Percentiles rank a stretch among this genome's conserved stretches.
Evolutionary conservation across 306 rosid genomes (phyloP).

Genomic region (Glycine latifolia): DNA sequence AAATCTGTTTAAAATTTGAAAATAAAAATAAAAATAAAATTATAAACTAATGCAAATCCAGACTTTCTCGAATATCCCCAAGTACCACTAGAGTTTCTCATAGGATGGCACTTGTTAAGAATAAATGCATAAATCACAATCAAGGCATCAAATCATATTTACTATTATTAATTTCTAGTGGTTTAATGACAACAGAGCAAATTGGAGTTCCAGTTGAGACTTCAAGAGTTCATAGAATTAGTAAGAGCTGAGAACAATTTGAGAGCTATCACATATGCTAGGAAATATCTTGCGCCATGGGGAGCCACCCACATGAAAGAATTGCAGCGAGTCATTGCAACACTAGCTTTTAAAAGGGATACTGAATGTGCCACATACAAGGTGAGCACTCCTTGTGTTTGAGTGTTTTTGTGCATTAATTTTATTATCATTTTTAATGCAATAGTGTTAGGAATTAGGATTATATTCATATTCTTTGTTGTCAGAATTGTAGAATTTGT

Average conservation of each 20-base stretch:
- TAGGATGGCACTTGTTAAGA: constrained; percentile 1
- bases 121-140: constrained; percentile 16
- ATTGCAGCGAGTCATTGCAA: constrained; percentile 84
- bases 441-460: neutral
- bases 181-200: constrained; percentile 75
- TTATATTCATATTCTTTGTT: constrained; percentile 19
- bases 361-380: constrained; percentile 85
- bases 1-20: neutral
- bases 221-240: constrained; percentile 95
- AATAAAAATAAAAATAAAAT: neutral
- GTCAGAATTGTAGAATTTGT: constrained; percentile 35
- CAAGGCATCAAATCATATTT: constrained; percentile 7
- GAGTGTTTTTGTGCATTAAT: constrained; percentile 12
- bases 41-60: constrained; percentile 8
- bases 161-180: constrained; percentile 43
- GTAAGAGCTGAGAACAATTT: constrained; percentile 89
- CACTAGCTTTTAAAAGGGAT: constrained; percentile 84
- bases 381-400: constrained; percentile 56
- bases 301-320: constrained; percentile 87
- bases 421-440: neutral
- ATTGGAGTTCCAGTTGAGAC: constrained; percentile 93
- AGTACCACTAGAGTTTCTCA: constrained; percentile 9
- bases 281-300: constrained; percentile 89
- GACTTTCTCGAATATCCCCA: constrained; percentile 9
- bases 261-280: constrained; percentile 86